Evolutionary conservation across 2,329 filamentous ascomycete species (phyloP), one percentile per base, ranked within the genome.

Genomic region (Botryotinia calthae): DNA sequence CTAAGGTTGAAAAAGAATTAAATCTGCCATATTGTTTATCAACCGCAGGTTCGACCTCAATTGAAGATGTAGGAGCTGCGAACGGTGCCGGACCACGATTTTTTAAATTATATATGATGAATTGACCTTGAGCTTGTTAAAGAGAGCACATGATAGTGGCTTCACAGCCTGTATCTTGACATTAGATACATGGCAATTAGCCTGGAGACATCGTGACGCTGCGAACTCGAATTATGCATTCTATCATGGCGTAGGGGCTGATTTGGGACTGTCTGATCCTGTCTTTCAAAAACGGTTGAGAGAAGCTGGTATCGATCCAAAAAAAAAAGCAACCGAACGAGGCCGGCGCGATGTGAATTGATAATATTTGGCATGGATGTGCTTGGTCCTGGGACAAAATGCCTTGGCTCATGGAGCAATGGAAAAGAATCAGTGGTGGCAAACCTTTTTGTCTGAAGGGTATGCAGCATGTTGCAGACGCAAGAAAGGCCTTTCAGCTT

Each of bases 371-470:
- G 88, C 89, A 91, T 79, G 88, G 89, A 0, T 83, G 86, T 4
- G 87, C 88, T 9, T 87, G 86, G 80, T 85, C 83, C n/a, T 91
- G 88, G 89, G 87, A 89, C 66, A 89, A 89, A 76, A 84, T 90
- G 37, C 84, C 85, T 4, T 90, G 88, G 87, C 79, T 89, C 63
- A 87, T 88, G 73, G 82, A 87, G 77, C 83, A 86, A 62, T 91
- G 89, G 89, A 88, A 86, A 79, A 81, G 84, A 73, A 84, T 91
- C 68, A 86, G 83, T 25, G 86, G 86, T 0, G 88, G 87, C 0
- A 85, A 86, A 74, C 88, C 88, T 2, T 89, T 91, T 76, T 84
- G 83, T 6, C 80, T 91, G 72, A 91, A 91, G 80, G 88, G 88
- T 0, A 89, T 91, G n/a, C 88, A 91, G 81, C 85, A 84, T 73